phyloP scores from a whole-genome alignment of 1,284 basidiomycete species.

The Moesziomyces sp. region DNA sequence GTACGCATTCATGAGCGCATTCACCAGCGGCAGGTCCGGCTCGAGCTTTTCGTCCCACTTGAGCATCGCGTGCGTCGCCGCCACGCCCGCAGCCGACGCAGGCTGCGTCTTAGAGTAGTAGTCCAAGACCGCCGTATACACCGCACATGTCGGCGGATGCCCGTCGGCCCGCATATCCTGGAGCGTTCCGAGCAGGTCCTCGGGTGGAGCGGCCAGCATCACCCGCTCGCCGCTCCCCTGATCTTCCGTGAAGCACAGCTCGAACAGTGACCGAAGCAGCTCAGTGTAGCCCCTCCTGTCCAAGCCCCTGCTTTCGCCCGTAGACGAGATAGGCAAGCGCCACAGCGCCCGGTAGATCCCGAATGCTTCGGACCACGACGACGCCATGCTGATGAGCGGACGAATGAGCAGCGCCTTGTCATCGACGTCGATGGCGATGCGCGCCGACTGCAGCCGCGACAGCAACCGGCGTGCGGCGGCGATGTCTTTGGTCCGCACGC shows the following conservation, averaged over 20 bases:
- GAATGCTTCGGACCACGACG: slow-evolving; percentile 41
- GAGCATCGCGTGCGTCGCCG: slow-evolving; percentile 81
- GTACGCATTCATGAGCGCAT: slow-evolving; percentile 90
- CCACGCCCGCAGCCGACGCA: slow-evolving; percentile 67
- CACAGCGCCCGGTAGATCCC: slow-evolving; percentile 32
- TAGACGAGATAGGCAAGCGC: slow-evolving; percentile 9
- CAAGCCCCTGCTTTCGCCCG: slow-evolving; percentile 3
- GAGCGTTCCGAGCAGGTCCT: slow-evolving; percentile 81
- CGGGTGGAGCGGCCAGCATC: slow-evolving; percentile 71
- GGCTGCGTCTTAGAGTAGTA: slow-evolving; percentile 67
- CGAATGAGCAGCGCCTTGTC: slow-evolving; percentile 20
- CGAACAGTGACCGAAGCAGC: slow-evolving; percentile 19
- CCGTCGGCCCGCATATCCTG: slow-evolving; percentile 82
- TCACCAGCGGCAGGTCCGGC: slow-evolving; percentile 82
- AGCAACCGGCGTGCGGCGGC: slow-evolving; percentile 27
- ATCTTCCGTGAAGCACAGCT: slow-evolving; percentile 14
- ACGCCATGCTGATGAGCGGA: slow-evolving; percentile 31
- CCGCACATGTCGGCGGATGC: slow-evolving; percentile 73
- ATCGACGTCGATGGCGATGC: slow-evolving; percentile 15
- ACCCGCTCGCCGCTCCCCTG: not conserved
- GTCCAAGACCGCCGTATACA: slow-evolving; percentile 79
- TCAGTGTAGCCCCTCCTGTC: slow-evolving; percentile 22
- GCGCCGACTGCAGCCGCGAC: slow-evolving; percentile 15
- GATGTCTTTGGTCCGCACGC: slow-evolving; percentile 41
- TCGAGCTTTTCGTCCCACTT: slow-evolving; percentile 80